Evolutionary conservation across 2,329 filamentous ascomycete genomes (phyloP), one percentile per base, ranked within the genome.

Genomic region (Diaporthe sp.): DNA sequence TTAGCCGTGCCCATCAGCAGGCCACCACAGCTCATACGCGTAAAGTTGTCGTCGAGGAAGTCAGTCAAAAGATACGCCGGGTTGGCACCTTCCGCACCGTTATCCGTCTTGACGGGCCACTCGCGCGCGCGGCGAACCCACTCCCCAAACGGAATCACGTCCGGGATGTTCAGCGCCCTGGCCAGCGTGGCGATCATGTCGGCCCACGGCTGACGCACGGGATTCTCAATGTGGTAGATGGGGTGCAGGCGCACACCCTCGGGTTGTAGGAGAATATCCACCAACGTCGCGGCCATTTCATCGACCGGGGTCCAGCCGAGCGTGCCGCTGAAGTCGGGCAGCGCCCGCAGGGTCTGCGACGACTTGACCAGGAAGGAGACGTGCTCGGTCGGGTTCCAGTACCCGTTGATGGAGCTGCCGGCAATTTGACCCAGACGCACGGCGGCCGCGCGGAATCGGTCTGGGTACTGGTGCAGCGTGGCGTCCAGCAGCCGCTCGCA

Each of bases 381-480:
- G 78, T 91, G 88, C 78, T 91, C 89, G 28, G 82, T 82, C 0
- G 85, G 81, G 77, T 91, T 91, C 90, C 89, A 92, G 78, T 86
- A 87, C 0, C 89, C 89, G 72, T 81, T 89, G 0, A 73, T 82
- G 4, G 78, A 85, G 0, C 86, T 88, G 0, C 90, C 90, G 1
- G 89, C 83, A 55, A 92, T 88, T 79, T 92, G 90, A 0, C 87
- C 90, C 0, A 86, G 81, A 0, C 89, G 84, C 0, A 88, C 85
- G 0, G 79, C 80, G 81, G 85, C 86, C 0, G 86, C 76, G 22
- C 83, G 84, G 81, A 90, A 88, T 2, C 76, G 81, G 0, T 81
- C 74, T 0, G 85, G 85, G 76, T 86, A 79, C 25, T 80, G 79
- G 72, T 86, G 84, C 4, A 89, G 79, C 0, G 89, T 90, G 68